phyloP scores from a whole-genome alignment of 1,284 basidiomycete species.

The Leccinum griseonigrum region DNA sequence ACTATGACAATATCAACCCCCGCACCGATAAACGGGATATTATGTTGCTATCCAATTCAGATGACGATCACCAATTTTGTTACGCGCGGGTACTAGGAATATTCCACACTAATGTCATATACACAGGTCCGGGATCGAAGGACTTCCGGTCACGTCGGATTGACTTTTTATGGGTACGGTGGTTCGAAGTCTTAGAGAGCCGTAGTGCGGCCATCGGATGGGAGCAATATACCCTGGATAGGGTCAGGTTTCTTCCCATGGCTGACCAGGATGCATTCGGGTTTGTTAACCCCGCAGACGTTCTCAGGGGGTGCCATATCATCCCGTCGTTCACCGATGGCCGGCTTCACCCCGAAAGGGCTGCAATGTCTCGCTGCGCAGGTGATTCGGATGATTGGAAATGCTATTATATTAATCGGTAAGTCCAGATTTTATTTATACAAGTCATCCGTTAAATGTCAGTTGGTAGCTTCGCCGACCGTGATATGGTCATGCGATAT shows the following conservation, averaged over 20 bases:
- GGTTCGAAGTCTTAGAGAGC: background rate
- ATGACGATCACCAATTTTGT: background rate
- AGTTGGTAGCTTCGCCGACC: background rate
- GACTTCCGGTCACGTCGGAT: background rate
- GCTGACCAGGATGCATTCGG: background rate
- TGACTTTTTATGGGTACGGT: background rate
- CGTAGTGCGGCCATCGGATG: background rate
- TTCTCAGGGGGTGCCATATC: background rate
- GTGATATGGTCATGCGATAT: background rate
- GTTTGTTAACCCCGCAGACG: background rate
- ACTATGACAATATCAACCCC: background rate
- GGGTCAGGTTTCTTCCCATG: conserved; percentile 6
- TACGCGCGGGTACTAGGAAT: background rate
- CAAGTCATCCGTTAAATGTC: background rate
- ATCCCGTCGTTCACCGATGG: background rate
- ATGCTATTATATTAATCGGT: background rate
- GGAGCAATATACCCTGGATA: background rate
- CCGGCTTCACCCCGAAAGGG: conserved; percentile 6
- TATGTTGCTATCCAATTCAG: background rate
- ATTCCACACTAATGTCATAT: background rate
- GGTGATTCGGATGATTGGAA: background rate
- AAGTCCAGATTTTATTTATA: background rate
- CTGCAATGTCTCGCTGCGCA: background rate
- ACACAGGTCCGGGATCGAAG: background rate
- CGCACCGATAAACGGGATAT: background rate